These are phyloP conservation scores for Carex pumila DNA, from an alignment of 176 grass and related monocot genomes.

Conservation along the genomic window DNA sequence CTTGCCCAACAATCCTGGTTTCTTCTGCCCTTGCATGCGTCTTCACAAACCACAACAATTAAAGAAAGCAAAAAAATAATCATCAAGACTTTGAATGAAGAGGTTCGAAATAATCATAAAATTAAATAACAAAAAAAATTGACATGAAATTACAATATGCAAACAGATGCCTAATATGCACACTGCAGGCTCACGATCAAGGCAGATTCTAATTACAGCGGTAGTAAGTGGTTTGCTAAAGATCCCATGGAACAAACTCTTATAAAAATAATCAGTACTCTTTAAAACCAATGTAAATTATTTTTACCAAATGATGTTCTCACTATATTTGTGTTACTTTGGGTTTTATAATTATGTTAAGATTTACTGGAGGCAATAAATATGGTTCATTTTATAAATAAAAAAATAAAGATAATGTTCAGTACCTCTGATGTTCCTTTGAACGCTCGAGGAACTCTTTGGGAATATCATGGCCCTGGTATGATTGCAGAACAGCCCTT, in stretches of 20 bases:
- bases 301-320: not conserved
- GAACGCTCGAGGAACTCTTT: constrained; percentile 64
- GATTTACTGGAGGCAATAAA: not conserved
- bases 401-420: constrained; percentile 18
- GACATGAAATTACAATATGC: not conserved
- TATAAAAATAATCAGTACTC: not conserved
- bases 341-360: not conserved
- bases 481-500: constrained; percentile 65
- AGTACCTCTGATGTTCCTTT: constrained; percentile 68
- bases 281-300: not conserved
- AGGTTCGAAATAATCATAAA: not conserved
- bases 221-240: not conserved
- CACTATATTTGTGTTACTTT: not conserved
- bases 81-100: not conserved
- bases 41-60: not conserved
- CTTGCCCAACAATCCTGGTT: constrained; percentile 19
- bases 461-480: constrained; percentile 74
- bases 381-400: not conserved
- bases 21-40: constrained; percentile 23
- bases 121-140: not conserved
- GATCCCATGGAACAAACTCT: not conserved
- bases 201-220: not conserved
- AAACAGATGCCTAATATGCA: not conserved
- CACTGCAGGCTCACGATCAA: not conserved
- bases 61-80: not conserved